Evolutionary conservation across 768 basidiomycete genomes (phyloP).

Genomic region (Suillus brevipes): DNA sequence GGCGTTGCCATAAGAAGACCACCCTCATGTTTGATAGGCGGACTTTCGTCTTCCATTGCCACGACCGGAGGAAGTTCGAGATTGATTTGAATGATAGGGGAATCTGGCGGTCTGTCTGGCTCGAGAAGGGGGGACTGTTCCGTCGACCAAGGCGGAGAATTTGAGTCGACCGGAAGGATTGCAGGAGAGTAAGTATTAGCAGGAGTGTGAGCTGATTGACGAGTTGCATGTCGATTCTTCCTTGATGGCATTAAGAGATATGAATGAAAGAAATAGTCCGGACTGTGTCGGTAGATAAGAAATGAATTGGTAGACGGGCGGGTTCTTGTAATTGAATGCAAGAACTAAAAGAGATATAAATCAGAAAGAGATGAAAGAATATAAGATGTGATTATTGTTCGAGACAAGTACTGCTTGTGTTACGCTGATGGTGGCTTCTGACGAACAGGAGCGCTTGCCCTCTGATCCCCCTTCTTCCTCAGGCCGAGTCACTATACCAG

Average conservation of each 20-base stretch:
- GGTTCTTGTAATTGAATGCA: conserved; percentile 36
- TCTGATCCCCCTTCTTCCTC: neutral
- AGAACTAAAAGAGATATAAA: conserved; percentile 19
- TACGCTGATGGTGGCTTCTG: neutral
- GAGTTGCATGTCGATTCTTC: conserved; percentile 24
- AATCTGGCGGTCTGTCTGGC: conserved; percentile 14
- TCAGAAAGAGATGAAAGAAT: conserved; percentile 4
- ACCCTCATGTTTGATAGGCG: conserved; percentile 30
- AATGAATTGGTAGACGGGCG: neutral
- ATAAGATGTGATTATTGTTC: conserved; percentile 4
- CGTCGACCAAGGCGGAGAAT: conserved; percentile 22
- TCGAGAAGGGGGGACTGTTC: conserved; percentile 13
- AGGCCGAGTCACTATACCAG: conserved; percentile 1
- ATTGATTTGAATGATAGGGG: conserved; percentile 10
- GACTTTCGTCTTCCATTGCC: conserved; percentile 23
- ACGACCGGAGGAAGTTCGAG: conserved; percentile 15
- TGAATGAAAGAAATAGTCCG: conserved; percentile 12
- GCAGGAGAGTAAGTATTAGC: conserved; percentile 25
- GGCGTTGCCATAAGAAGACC: conserved; percentile 19
- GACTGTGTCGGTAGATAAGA: conserved; percentile 18
- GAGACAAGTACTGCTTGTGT: neutral
- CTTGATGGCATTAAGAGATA: conserved; percentile 32
- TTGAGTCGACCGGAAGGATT: conserved; percentile 33
- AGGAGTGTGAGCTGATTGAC: conserved; percentile 21
- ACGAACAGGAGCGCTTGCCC: neutral